phyloP scores from a whole-genome alignment of 176 grass and related monocot genomes.

The Pontederia paniculata region DNA sequence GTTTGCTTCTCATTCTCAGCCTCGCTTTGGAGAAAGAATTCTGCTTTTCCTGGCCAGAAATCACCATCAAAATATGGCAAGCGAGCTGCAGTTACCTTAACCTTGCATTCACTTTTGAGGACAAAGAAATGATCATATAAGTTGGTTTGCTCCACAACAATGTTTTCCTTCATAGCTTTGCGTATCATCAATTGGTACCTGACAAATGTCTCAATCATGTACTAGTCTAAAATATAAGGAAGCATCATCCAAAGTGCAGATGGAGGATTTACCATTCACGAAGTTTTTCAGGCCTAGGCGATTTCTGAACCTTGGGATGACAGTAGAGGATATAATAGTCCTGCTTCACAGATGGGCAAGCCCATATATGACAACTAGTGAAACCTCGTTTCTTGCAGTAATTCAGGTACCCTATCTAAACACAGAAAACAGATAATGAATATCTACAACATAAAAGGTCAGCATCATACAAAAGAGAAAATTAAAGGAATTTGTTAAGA shows the following conservation, averaged over 20 bases:
- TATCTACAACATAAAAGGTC: no score
- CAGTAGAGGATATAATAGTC: slow-evolving; percentile 97
- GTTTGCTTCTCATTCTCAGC: slow-evolving; percentile 42
- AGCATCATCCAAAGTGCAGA: not conserved
- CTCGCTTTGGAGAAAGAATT: slow-evolving; percentile 50
- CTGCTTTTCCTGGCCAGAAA: slow-evolving; percentile 92
- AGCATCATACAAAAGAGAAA: no score
- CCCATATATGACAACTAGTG: slow-evolving; percentile 90
- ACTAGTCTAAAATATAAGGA: slow-evolving; percentile 11
- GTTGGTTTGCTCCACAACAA: slow-evolving; percentile 74
- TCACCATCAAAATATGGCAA: slow-evolving; percentile 92
- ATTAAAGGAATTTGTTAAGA: not conserved
- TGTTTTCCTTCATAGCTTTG: slow-evolving; percentile 64
- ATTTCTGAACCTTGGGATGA: slow-evolving; percentile 80
- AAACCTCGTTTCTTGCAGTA: slow-evolving; percentile 90
- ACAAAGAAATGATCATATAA: slow-evolving; percentile 66
- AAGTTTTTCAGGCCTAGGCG: slow-evolving; percentile 90
- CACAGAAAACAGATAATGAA: not conserved
- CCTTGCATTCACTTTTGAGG: slow-evolving; percentile 55
- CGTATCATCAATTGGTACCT: slow-evolving; percentile 82
- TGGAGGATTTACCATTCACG: slow-evolving; percentile 47
- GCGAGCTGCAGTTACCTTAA: slow-evolving; percentile 58
- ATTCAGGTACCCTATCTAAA: slow-evolving; percentile 81
- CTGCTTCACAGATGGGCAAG: slow-evolving; percentile 80
- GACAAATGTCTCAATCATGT: not conserved